These are phyloP conservation scores for Lentinula raphanica DNA, from an alignment of 768 basidiomycete species.

Conservation along the genomic window DNA sequence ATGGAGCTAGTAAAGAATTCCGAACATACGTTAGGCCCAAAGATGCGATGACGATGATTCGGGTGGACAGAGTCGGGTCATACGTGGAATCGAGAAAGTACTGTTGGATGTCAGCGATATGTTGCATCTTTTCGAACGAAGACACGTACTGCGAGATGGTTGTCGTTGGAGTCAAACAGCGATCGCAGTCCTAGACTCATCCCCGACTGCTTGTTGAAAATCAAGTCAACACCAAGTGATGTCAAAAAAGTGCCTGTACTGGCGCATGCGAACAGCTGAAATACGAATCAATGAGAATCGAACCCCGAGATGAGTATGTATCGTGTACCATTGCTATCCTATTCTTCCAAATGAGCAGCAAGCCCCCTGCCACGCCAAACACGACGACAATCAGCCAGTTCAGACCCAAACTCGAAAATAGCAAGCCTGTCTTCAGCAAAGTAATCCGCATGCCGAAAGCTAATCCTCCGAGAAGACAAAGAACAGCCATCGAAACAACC, in stretches of 20 bases:
- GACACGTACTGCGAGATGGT: conserved; percentile 46
- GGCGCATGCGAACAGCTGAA: conserved; percentile 43
- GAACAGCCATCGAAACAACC: conserved; percentile 36
- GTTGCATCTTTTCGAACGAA: background rate
- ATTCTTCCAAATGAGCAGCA: conserved; percentile 39
- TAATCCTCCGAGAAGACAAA: conserved; percentile 52
- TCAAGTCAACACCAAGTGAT: conserved; percentile 51
- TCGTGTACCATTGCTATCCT: conserved; percentile 46
- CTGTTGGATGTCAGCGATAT: conserved; percentile 22
- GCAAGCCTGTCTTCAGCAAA: conserved; percentile 44
- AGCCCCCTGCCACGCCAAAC: conserved; percentile 36
- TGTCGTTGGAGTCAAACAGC: conserved; percentile 57
- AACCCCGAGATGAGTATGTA: background rate
- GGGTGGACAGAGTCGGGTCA: conserved; percentile 42
- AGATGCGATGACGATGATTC: conserved; percentile 48
- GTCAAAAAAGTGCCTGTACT: conserved; percentile 58
- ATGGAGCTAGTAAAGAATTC: too few relatives aligned
- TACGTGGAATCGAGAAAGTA: conserved; percentile 45
- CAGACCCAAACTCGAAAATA: conserved; percentile 31
- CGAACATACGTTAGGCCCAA: conserved; percentile 48
- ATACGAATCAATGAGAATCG: background rate
- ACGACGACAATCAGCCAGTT: conserved; percentile 53
- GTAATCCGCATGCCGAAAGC: conserved; percentile 52
- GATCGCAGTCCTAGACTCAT: conserved; percentile 60
- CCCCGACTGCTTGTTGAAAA: conserved; percentile 52